Percentiles rank a stretch among this genome's conserved stretches.
Evolutionary conservation across 495 filamentous ascomycete species (phyloP).

Genomic region (Viridothelium virens): DNA sequence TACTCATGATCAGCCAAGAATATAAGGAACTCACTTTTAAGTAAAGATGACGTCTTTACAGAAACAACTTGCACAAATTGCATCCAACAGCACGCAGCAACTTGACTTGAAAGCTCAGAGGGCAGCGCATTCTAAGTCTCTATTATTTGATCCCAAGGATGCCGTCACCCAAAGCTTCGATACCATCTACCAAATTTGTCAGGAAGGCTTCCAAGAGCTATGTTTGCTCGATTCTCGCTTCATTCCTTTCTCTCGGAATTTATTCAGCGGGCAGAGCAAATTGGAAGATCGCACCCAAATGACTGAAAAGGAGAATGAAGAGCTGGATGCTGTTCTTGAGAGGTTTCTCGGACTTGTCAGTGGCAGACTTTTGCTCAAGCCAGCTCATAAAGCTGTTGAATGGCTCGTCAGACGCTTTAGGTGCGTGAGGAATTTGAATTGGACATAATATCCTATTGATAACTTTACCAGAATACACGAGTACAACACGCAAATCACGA

Average conservation of each 20-base stretch:
- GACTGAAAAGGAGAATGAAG: conserved; percentile 68
- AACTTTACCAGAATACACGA: conserved; percentile 70
- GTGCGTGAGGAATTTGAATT: conserved; percentile 41
- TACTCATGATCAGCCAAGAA: conserved; percentile 2
- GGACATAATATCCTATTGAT: conserved; percentile 16
- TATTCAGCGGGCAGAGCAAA: conserved; percentile 92
- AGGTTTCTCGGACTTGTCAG: conserved; percentile 72
- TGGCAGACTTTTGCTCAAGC: conserved; percentile 68
- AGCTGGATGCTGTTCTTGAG: conserved; percentile 68
- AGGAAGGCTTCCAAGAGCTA: conserved; percentile 81
- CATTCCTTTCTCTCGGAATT: conserved; percentile 52
- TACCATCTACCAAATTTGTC: conserved; percentile 74
- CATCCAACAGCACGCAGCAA: conserved; percentile 35
- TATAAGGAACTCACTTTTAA: not conserved
- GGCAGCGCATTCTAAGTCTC: conserved; percentile 76
- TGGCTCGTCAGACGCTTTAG: conserved; percentile 89
- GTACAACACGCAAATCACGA: conserved; percentile 67
- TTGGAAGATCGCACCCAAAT: conserved; percentile 76
- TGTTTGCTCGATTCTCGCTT: conserved; percentile 78
- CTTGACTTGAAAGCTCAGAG: conserved; percentile 87
- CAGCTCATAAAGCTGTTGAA: conserved; percentile 82
- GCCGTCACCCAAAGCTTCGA: conserved; percentile 83
- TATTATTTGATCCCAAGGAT: conserved; percentile 77
- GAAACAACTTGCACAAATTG: conserved; percentile 37
- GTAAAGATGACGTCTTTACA: conserved; percentile 31